Percentiles rank a stretch among this genome's conserved stretches.
These are phyloP conservation scores for Trichomonas tenax DNA, from an alignment of 208 protist genomes.

Conservation along the genomic window DNA sequence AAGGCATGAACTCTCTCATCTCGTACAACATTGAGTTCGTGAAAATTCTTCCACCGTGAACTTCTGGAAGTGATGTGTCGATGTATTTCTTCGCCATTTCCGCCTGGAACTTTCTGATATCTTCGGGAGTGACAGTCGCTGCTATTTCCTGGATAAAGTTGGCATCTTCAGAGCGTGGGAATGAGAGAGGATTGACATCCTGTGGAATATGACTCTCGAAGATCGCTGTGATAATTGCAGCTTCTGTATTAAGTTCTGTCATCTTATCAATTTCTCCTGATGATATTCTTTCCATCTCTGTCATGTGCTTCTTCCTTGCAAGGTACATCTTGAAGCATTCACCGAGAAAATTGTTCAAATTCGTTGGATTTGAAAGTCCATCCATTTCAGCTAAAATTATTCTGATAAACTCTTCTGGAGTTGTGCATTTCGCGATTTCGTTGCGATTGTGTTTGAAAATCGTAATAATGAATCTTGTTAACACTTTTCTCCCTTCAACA, in stretches of 20 bases:
- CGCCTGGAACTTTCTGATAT: neutral
- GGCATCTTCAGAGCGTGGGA: neutral
- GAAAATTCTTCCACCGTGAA: neutral
- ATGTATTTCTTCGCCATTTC: neutral
- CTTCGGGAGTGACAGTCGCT: neutral
- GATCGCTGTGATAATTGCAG: neutral
- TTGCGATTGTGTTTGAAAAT: neutral
- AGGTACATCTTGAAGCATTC: neutral
- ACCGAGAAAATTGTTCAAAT: neutral
- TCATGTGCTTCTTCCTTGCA: neutral
- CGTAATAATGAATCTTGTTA: neutral
- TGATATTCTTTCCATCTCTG: neutral
- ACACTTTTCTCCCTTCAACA: neutral
- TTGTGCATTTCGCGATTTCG: neutral
- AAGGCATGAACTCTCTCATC: neutral
- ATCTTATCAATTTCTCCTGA: neutral
- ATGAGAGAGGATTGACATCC: neutral
- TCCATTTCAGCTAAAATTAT: neutral
- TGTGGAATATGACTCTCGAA: neutral
- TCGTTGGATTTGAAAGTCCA: neutral
- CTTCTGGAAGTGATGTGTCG: neutral
- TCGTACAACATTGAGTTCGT: neutral
- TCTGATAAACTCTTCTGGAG: neutral
- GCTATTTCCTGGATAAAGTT: neutral
- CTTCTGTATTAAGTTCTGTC: neutral